Base-by-base conservation (phyloP, 257 asterid species). In the Primulina huaijiensis region DNA sequence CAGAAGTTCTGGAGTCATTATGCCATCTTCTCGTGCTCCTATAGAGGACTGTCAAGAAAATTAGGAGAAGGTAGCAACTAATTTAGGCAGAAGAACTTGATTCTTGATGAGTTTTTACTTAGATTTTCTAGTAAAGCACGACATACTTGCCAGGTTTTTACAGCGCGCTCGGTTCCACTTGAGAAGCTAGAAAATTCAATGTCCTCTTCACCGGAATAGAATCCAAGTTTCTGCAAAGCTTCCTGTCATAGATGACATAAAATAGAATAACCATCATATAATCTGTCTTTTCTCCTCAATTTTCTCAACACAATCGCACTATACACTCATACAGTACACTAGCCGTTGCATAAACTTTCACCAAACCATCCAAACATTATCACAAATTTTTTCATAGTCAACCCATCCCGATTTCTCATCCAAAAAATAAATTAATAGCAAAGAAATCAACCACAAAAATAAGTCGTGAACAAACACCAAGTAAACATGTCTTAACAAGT, bases 101-200 rank as follows among this genome's bases (percentile, higher is more conserved):
- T 33, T 70, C 25, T 21, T 7, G 29, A 73, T n/a, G 14, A 69
- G 52, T 52, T 20, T 27, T 55, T 57, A 31, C 17, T 37, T 38
- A 23, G 59, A 58, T 53, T 57, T 35, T 27, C 34, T 61, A 20
- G 25, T 72, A 27, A 53, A 17, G 40, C 30, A 63, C 2, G 62
- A 82, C 90, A 25, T 83, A 93, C 99, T 84, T 90, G 99, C 99
- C 99, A 93, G 56, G 97, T 90, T 83, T 88, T 90, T 21, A 90
- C 96, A 38, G 99, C 97, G 59, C 92, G 87, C 78, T 89, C 96
- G 5, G 99, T 90, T 78, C 92, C 97, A 40, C 80, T 78, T 11
- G 91, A 78, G 78, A 90, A 90, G 84, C 78, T 82, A 25, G 89
- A 87, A 77, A 11, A 93, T 69, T 93, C 99, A 74, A 85, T 85